Percentiles rank a stretch among this genome's conserved stretches.
Evolutionary conservation across 345 rosid species (phyloP).

Genomic region (Cardamine resedifolia): DNA sequence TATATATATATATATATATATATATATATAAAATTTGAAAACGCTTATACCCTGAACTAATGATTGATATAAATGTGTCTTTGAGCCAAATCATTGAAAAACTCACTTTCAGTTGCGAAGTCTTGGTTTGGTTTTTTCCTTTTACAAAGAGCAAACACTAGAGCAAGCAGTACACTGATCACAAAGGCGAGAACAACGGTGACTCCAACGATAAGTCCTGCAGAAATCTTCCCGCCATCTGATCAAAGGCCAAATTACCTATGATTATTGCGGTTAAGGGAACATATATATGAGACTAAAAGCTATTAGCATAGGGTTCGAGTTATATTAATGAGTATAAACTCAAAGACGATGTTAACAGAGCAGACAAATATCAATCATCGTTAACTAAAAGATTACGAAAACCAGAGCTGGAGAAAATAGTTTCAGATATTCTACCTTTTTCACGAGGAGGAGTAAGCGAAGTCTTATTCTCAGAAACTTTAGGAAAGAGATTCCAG

Average conservation of each 20-base stretch:
- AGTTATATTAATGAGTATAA: background rate
- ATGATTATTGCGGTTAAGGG: background rate
- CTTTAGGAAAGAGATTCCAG: too few relatives aligned
- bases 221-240: background rate
- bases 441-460: too few relatives aligned
- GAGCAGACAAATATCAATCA: background rate
- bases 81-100: background rate
- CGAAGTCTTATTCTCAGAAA: too few relatives aligned
- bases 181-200: background rate
- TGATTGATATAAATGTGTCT: slow-evolving; percentile 12
- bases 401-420: background rate
- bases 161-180: background rate
- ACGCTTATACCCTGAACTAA: background rate
- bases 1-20: too few relatives aligned
- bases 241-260: background rate
- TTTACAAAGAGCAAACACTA: background rate
- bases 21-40: too few relatives aligned
- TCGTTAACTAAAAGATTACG: background rate
- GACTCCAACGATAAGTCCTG: background rate
- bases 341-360: background rate
- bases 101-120: slow-evolving; percentile 2
- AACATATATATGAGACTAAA: background rate
- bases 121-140: background rate
- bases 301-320: background rate
- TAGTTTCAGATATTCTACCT: background rate